Conservation (phyloP, 495 filamentous ascomycete species). For the Aspergillus leporis region DNA sequence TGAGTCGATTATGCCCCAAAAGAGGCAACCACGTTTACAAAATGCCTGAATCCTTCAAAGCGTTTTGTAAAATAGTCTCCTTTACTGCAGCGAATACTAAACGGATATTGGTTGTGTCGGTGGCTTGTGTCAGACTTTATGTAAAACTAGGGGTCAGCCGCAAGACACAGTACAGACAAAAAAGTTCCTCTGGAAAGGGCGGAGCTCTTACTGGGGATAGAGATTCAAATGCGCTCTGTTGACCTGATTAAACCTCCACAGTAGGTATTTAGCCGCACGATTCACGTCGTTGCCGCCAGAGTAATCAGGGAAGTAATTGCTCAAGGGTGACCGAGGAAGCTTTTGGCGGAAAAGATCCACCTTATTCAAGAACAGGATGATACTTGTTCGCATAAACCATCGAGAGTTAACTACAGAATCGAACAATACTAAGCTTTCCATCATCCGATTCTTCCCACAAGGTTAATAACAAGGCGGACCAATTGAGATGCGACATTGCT, state of each 20-base stretch:
- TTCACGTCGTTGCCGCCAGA: constrained; percentile 97
- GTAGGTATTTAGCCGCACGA: constrained; percentile 92
- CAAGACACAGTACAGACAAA: not conserved
- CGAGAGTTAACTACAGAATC: constrained; percentile 98
- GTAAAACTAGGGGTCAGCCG: constrained; percentile 29
- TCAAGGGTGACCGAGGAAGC: constrained; percentile 81
- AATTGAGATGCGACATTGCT: not conserved
- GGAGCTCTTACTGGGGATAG: constrained; percentile 85
- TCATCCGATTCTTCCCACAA: constrained; percentile 84
- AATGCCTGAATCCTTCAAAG: constrained; percentile 96
- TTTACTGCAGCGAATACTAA: constrained; percentile 98
- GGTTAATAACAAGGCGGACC: constrained; percentile 8
- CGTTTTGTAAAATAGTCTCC: constrained; percentile 97
- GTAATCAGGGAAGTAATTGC: constrained; percentile 97
- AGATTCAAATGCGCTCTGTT: constrained; percentile 94
- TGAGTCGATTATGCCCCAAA: not conserved
- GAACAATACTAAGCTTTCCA: constrained; percentile 96
- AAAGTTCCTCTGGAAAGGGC: not conserved
- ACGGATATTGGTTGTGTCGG: constrained; percentile 96
- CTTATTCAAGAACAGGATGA: constrained; percentile 98
- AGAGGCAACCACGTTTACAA: constrained; percentile 48
- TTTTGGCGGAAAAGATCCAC: constrained; percentile 97
- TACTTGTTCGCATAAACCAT: constrained; percentile 98
- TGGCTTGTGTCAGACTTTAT: constrained; percentile 90
- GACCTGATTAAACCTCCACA: constrained; percentile 99